Base-by-base conservation (phyloP, 805 yeast species). In the Jamesozyma rosinii region DNA sequence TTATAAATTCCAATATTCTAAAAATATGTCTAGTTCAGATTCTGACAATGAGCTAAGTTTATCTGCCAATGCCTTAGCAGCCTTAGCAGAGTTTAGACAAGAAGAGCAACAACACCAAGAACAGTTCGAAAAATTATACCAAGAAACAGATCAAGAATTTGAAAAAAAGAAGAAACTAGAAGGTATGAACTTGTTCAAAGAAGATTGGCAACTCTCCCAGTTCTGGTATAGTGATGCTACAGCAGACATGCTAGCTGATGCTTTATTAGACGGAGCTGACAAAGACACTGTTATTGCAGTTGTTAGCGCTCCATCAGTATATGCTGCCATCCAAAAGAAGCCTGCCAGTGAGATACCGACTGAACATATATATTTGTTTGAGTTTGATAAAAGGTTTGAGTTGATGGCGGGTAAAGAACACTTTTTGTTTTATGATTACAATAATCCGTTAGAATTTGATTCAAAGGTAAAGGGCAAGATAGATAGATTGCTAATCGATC, bases 161-260 rank as follows among this genome's bases (percentile, higher is more conserved):
- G 59, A 53, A 26, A 61, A 63, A 40, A 53, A 58, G 22, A 56
- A 56, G 45, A 54, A 49, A 33, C 51, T 60, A 27, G 62, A 74
- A 43, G 75, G 79, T 18, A 89, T 89, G 63, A 85, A 81, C 42
- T 70, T 77, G 32, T 88, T 88, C 61, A 71, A 83, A 57, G 96
- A 88, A 63, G 95, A 88, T 63, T 88, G 97, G 97, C 92, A 86
- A 57, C 69, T 89, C 32, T 86, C 95, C 1, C 97, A 88, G 62
- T 88, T 88, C 65, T 88, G 97, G 88, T 88, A 86, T 57, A 67
- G 73, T 44, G 89, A 86, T 47, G 64, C 68, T 2, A 88, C 96
- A 0, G 88, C 95, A 0, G 72, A 71, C 41, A 57, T 64, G 0
- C 61, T 86, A 17, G 92, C 86, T 0, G 75, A 74, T 47, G 92